Base-by-base conservation (phyloP, 2,329 filamentous ascomycete genomes). In the Beauveria asiatica region DNA sequence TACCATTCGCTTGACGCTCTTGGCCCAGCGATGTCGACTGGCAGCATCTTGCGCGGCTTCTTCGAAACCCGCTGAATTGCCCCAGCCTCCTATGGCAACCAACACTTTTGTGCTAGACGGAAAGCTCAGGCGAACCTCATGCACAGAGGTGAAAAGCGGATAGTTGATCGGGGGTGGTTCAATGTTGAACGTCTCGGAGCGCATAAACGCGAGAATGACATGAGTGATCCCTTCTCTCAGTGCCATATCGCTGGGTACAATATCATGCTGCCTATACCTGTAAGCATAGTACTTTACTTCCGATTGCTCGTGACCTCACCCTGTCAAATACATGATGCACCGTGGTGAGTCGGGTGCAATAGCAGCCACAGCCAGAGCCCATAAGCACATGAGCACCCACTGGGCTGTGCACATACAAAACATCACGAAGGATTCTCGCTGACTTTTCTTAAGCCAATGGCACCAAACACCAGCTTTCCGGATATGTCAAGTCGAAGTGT, bases 61-160 rank as follows among this genome's bases (percentile, higher is more conserved):
- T 0, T 80, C 78, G 67, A 89, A 91, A 0, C 86, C 87, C 7
- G 71, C 69, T 0, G 81, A 85, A 62, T 90, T 85, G 0, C 87
- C 87, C 88, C 88, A 92, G 57, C 88, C 88, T 11, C 88, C 88
- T 63, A 92, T 83, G 21, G 88, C 87, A 42, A 91, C 78, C 74
- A 87, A 80, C 23, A 91, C 72, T 65, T 87, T 85, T 21, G 85
- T 85, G 27, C 75, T 76, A 0, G 72, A 62, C 7, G 72, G 71
- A 62, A 86, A 84, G 58, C 76, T 73, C 19, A 67, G 61, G 5
- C 83, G 80, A 16, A 79, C 75, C 13, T 75, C 69, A 3, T 70
- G 67, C 2, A 86, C 75, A 1, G 75, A 76, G 3, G 78, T 81
- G 65, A 85, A 85, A 6, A 86, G 70, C 0, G 80, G 78, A 73